phyloP scores from a whole-genome alignment of 2,329 filamentous ascomycete genomes.

The Tolypocladium capitatum region DNA sequence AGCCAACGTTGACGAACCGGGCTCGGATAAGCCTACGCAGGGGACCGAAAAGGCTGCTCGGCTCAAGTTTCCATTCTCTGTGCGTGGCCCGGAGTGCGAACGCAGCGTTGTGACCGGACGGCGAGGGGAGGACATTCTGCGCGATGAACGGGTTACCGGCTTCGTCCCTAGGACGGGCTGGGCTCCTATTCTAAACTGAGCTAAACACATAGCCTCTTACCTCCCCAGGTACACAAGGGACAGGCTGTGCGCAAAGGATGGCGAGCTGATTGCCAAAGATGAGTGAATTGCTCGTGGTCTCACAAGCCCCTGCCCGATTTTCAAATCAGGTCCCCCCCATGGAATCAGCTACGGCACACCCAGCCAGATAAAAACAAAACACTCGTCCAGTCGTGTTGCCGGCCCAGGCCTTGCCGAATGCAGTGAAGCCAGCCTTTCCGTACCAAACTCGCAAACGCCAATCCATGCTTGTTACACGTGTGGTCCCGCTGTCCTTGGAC shows the following conservation, averaged over 20 bases:
- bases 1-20: background rate
- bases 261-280: background rate
- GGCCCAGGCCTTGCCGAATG: background rate
- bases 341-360: background rate
- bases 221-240: background rate
- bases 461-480: constrained; percentile 14
- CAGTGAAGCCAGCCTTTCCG: background rate
- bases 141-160: constrained; percentile 44
- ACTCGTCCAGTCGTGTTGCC: background rate
- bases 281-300: background rate
- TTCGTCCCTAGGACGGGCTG: constrained; percentile 49
- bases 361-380: background rate
- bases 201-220: background rate
- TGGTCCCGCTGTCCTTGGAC: constrained; percentile 4
- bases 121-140: constrained; percentile 42
- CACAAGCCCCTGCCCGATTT: background rate
- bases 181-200: constrained; percentile 30
- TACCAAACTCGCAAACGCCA: constrained; percentile 15
- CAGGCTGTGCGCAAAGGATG: background rate
- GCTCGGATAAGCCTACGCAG: background rate
- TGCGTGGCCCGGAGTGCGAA: constrained; percentile 46
- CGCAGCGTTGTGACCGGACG: constrained; percentile 55
- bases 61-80: constrained; percentile 44
- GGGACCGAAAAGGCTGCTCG: constrained; percentile 5
- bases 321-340: background rate